Base-by-base conservation (phyloP, 768 basidiomycete genomes). In the Podaxis pistillaris region DNA sequence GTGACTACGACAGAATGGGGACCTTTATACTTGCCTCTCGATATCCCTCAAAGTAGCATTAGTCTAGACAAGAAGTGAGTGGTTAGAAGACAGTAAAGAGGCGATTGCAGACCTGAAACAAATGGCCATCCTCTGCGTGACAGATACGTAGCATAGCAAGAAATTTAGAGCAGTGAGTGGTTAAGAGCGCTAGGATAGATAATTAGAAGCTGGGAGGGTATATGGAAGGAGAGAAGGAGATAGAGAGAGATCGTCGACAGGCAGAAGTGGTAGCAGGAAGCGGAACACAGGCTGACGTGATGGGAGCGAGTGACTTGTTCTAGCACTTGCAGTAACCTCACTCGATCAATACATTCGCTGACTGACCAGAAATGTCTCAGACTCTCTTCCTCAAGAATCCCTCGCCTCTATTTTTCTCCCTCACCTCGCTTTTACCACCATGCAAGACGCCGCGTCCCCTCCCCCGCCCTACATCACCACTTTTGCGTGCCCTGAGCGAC, bases 21-120 rank as follows among this genome's bases (percentile, higher is more conserved):
- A 4, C 19, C 36, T 36, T 55, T n/a, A 54, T 19, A 41, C 17
- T 26, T 33, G 63, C 91, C 85, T 82, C 76, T 93, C 89, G 63
- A 94, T 87, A 70, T 93, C 91, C 74, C 89, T 83, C 58, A 93
- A 72, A 3, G 86, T 81, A 50, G 84, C 83, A 72, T 86, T 86
- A 59, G 88, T 84, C 83, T 85, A 55, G 3, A 26, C 28, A 53
- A 28, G 50, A 9, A n/a, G 15, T 65, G n/a, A 63, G 50, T 50
- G 19, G 54, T 15, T 65, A 63, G 56, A n/a, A 15, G 41, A 19
- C 30, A 17, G 26, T 13, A 44, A 22, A 47, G 36, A 50, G n/a
- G 24, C 8, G 58, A 30, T 47, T 13, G 67, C 75, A 58, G 66
- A 84, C 86, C 78, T 86, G 84, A 68, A 82, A 84, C 67, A 83